These are phyloP conservation scores for Uncinocarpus reesii DNA, from an alignment of 2,329 filamentous ascomycete genomes.

Conservation along the genomic window DNA sequence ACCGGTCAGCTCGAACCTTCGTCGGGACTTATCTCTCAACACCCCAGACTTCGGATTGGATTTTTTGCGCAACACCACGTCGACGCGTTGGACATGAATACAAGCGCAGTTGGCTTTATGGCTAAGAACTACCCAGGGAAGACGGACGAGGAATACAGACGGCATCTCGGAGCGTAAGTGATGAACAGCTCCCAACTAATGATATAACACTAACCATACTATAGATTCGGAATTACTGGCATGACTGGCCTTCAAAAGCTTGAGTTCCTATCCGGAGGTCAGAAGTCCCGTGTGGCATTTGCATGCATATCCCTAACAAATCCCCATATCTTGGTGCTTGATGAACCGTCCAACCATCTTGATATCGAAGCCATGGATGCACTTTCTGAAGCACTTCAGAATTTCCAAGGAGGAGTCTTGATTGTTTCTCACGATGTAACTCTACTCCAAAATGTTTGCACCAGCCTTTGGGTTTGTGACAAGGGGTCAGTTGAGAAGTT, in stretches of 20 bases:
- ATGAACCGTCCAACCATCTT: conserved; percentile 96
- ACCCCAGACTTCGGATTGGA: conserved; percentile 79
- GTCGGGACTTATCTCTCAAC: conserved; percentile 72
- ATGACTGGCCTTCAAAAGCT: conserved; percentile 97
- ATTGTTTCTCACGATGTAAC: conserved; percentile 99
- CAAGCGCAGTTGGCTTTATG: conserved; percentile 92
- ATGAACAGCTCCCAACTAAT: neutral
- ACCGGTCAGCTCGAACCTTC: conserved; percentile 72
- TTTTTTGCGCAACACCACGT: conserved; percentile 99
- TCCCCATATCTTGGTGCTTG: conserved; percentile 92
- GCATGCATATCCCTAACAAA: conserved; percentile 90
- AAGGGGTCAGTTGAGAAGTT: conserved; percentile 92
- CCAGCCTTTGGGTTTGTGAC: conserved; percentile 92
- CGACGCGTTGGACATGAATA: conserved; percentile 81
- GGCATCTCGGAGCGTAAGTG: conserved; percentile 81
- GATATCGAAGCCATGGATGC: conserved; percentile 99
- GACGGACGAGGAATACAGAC: conserved; percentile 91
- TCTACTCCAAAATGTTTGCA: conserved; percentile 95
- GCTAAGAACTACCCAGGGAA: conserved; percentile 79
- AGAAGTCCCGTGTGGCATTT: conserved; percentile 96
- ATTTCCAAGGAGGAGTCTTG: conserved; percentile 87
- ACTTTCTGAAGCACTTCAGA: conserved; percentile 67
- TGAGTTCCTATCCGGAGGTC: conserved; percentile 84
- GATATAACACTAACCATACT: neutral
- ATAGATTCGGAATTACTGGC: conserved; percentile 63